These are phyloP conservation scores for Purpureocillium lavendulum DNA, from an alignment of 2,329 filamentous ascomycete genomes.

Conservation along the genomic window DNA sequence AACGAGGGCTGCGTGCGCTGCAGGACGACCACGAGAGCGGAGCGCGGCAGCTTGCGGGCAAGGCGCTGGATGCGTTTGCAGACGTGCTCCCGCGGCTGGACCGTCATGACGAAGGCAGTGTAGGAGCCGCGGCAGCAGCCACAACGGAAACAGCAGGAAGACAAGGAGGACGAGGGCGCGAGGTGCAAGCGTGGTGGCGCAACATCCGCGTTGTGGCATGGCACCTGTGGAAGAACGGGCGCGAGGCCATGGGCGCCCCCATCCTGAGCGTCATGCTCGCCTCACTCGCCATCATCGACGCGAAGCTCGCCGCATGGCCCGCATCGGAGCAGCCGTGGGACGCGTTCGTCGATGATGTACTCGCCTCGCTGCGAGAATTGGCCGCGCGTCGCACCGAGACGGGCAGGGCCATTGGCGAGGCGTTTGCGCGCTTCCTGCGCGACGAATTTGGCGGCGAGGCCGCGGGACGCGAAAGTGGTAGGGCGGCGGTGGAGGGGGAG, in stretches of 20 bases:
- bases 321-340: slow-evolving; percentile 1
- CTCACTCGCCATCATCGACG: slow-evolving; percentile 32
- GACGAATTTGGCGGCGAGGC: no score
- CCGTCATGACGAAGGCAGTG: no score
- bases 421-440: slow-evolving; percentile 25
- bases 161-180: slow-evolving; percentile 2
- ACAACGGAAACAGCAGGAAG: no score
- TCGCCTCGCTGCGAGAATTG: slow-evolving; percentile 11
- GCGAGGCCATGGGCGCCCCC: slow-evolving; percentile 58
- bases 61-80: slow-evolving; percentile 40
- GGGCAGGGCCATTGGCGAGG: slow-evolving; percentile 21
- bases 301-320: slow-evolving; percentile 11
- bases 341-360: slow-evolving; percentile 9
- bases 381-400: slow-evolving; percentile 13
- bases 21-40: slow-evolving; percentile 50
- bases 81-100: slow-evolving; percentile 31
- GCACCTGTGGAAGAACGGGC: slow-evolving; percentile 56
- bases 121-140: no score
- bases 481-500: no score
- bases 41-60: slow-evolving; percentile 47
- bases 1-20: slow-evolving; percentile 38
- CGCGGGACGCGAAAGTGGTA: no score
- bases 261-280: slow-evolving; percentile 42
- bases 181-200: slow-evolving; percentile 41
- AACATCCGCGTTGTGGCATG: slow-evolving; percentile 48